Conservation (phyloP, 371 early-diverging fungal species). For the Nematocida parisii region DNA sequence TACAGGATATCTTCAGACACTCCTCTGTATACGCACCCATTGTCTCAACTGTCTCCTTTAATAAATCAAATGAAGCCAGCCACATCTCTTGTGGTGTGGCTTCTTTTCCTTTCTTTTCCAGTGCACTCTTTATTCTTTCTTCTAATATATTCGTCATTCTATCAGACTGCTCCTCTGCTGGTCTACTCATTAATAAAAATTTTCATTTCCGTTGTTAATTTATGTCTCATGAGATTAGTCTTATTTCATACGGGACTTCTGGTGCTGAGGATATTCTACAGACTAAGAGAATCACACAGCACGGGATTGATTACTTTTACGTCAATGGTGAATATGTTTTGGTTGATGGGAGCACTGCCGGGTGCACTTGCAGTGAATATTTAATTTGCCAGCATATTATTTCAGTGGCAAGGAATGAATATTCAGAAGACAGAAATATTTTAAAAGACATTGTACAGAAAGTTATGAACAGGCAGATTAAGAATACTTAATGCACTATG, state of each 20-base stretch:
- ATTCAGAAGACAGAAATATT: background rate
- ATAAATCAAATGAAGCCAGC: conserved; percentile 22
- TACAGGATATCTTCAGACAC: background rate
- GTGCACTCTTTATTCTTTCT: conserved; percentile 9
- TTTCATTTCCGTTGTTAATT: background rate
- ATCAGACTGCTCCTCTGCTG: conserved; percentile 34
- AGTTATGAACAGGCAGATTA: background rate
- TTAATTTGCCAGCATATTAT: conserved; percentile 13
- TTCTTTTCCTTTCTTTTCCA: conserved; percentile 2
- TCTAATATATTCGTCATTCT: conserved; percentile 44
- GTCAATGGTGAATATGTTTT: conserved; percentile 1
- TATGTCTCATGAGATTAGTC: background rate
- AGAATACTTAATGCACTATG: background rate
- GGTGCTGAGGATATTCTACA: background rate
- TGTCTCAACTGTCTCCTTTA: conserved; percentile 18
- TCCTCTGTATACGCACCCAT: conserved; percentile 21
- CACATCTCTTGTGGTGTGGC: conserved; percentile 25
- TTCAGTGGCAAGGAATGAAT: background rate
- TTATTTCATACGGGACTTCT: background rate
- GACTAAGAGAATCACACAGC: background rate
- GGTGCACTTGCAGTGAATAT: conserved; percentile 12
- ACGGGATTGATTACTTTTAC: background rate
- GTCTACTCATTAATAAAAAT: conserved; percentile 14
- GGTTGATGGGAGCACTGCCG: background rate
- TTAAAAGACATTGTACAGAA: background rate